Evolutionary conservation across 371 early-diverging fungal genomes (phyloP).

Genomic region (Phascolomyces articulosus): DNA sequence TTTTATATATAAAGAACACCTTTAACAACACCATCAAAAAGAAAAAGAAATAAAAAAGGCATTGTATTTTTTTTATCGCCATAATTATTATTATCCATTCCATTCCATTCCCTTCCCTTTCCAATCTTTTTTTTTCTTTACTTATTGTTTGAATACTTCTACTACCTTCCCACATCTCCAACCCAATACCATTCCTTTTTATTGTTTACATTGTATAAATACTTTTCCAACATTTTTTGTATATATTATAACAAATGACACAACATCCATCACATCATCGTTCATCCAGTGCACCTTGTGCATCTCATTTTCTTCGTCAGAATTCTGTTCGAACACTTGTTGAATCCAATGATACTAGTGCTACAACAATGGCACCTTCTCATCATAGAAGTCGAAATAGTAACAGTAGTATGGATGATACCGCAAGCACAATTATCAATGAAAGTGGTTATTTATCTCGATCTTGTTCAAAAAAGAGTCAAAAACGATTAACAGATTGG

Average conservation of each 20-base stretch:
- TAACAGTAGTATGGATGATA: not conserved
- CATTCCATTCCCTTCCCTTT: not conserved
- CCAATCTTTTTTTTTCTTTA: no score
- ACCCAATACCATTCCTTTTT: no score
- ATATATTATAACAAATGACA: constrained; percentile 8
- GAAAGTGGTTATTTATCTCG: not conserved
- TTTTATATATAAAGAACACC: not conserved
- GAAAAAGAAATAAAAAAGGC: no score
- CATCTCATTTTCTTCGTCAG: constrained; percentile 1
- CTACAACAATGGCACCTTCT: not conserved
- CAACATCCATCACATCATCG: constrained; percentile 6
- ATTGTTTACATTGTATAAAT: no score
- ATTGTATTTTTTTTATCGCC: not conserved
- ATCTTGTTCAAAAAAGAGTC: not conserved
- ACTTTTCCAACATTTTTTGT: not conserved
- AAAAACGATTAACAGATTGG: constrained; percentile 12
- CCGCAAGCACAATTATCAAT: constrained; percentile 1
- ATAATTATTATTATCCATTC: not conserved
- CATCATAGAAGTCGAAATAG: no score
- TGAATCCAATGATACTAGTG: not conserved
- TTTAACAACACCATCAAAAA: no score
- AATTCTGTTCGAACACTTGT: constrained; percentile 10
- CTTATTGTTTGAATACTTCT: no score
- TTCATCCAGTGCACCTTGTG: constrained; percentile 13
- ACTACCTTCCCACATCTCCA: no score